phyloP scores from a whole-genome alignment of 179 eudicot species.

The Nepenthes alata region DNA sequence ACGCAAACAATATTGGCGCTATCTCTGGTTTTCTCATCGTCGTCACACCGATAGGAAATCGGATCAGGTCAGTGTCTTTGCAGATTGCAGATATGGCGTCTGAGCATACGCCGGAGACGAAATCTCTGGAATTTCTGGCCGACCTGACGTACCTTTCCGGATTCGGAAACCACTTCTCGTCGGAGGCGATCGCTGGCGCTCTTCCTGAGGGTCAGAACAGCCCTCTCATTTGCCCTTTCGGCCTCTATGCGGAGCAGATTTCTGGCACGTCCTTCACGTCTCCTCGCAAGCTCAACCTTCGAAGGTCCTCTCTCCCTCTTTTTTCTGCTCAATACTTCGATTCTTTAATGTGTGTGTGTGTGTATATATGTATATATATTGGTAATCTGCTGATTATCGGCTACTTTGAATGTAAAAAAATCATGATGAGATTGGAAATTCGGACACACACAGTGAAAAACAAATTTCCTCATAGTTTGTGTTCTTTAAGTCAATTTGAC shows the following conservation, averaged over 20 bases:
- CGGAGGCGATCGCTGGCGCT: slow-evolving; percentile 82
- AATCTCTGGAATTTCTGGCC: slow-evolving; percentile 15
- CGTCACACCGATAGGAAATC: too few relatives aligned
- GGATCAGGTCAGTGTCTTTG: too few relatives aligned
- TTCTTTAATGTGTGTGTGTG: neutral
- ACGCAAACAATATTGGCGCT: too few relatives aligned
- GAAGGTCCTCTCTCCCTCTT: slow-evolving; percentile 36
- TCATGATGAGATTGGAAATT: too few relatives aligned
- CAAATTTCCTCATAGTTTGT: too few relatives aligned
- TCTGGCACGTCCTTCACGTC: slow-evolving; percentile 95
- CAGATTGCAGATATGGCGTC: neutral
- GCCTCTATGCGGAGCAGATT: slow-evolving; percentile 93
- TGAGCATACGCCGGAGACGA: neutral
- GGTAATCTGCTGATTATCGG: neutral
- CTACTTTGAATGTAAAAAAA: too few relatives aligned
- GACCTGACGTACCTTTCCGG: slow-evolving; percentile 52
- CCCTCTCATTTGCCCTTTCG: slow-evolving; percentile 75
- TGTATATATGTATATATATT: neutral
- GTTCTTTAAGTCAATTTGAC: too few relatives aligned
- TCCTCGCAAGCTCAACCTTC: slow-evolving; percentile 71
- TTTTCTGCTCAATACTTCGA: neutral
- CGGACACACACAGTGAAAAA: too few relatives aligned
- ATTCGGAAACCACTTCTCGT: slow-evolving; percentile 79
- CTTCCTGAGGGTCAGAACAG: slow-evolving; percentile 72
- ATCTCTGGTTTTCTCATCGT: too few relatives aligned